phyloP scores from a whole-genome alignment of 108 stramenopile genomes.

The Discostella pseudostelligera region DNA sequence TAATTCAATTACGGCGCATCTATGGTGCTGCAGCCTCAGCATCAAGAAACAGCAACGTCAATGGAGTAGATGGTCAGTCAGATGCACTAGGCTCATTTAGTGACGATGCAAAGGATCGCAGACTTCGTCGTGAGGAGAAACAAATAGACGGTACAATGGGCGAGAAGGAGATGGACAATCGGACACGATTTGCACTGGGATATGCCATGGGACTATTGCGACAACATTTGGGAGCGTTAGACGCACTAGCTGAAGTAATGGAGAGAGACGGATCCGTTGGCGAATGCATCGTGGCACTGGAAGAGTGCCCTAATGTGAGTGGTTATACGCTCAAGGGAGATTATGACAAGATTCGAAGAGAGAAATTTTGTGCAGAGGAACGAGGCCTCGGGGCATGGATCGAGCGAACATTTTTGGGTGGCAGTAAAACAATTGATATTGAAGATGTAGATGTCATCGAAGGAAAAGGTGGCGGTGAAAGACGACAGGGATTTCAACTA shows the following conservation, averaged over 20 bases:
- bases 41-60: background rate
- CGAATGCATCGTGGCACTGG: conserved; percentile 78
- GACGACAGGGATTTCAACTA: conserved; percentile 45
- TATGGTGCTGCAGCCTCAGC: conserved; percentile 46
- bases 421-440: conserved; percentile 60
- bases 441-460: conserved; percentile 63
- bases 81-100: conserved; percentile 20
- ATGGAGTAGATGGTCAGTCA: background rate
- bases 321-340: conserved; percentile 55
- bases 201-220: conserved; percentile 79
- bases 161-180: conserved; percentile 74
- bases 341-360: conserved; percentile 60
- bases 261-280: conserved; percentile 62
- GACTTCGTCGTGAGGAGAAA: conserved; percentile 23
- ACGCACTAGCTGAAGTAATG: conserved; percentile 78
- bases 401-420: conserved; percentile 44
- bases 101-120: conserved; percentile 41
- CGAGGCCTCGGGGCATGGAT: conserved; percentile 46
- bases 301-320: conserved; percentile 64
- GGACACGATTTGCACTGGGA: conserved; percentile 75
- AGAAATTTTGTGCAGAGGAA: conserved; percentile 55
- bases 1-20: conserved; percentile 60
- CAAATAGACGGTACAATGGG: conserved; percentile 36
- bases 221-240: conserved; percentile 73
- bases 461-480: conserved; percentile 72